These are phyloP conservation scores for Schwanniomyces polymorphus DNA, from an alignment of 805 yeast genomes.

Conservation along the genomic window DNA sequence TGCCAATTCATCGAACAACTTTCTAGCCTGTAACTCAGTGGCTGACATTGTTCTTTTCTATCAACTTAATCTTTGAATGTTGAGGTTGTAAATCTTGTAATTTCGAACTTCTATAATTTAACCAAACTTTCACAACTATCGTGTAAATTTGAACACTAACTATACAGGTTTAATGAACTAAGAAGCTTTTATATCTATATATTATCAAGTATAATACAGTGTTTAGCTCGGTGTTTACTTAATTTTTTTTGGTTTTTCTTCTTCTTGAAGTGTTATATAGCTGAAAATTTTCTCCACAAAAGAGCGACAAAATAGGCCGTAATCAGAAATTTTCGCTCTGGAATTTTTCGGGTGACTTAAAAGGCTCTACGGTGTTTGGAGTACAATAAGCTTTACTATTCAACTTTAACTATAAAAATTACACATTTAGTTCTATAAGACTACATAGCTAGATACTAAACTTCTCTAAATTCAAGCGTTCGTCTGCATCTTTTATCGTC, in stretches of 20 bases:
- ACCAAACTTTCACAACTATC: background rate
- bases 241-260: background rate
- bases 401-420: no score
- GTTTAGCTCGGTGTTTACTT: conserved; percentile 1
- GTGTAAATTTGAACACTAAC: background rate
- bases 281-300: conserved; percentile 3
- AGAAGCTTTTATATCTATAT: background rate
- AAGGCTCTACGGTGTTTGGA: background rate
- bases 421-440: no score
- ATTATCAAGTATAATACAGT: background rate
- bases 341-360: conserved; percentile 1
- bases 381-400: background rate
- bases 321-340: background rate
- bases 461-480: background rate
- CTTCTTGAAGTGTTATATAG: background rate
- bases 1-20: conserved; percentile 41
- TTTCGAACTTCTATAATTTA: background rate
- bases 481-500: background rate
- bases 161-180: background rate
- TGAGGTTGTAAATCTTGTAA: background rate
- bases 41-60: background rate
- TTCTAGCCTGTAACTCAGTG: conserved; percentile 25
- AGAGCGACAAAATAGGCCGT: background rate
- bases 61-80: background rate
- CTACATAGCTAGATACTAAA: no score